Percentiles rank a stretch among this genome's conserved stretches.
phyloP scores from a whole-genome alignment of 768 basidiomycete genomes.

The Hebeloma cylindrosporum region DNA sequence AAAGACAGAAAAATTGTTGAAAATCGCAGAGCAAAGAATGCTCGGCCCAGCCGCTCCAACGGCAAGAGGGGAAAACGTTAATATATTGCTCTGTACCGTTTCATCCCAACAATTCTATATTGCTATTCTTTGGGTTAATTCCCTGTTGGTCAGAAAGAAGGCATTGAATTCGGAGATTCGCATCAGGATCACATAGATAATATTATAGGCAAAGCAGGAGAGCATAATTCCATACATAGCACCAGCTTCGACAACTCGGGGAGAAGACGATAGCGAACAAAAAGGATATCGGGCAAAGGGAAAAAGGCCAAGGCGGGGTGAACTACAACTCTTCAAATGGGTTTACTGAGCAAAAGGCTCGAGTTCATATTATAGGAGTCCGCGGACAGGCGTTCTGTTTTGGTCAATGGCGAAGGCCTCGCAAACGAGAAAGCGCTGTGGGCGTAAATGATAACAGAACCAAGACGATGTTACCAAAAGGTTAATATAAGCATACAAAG shows the following conservation, averaged over 20 bases:
- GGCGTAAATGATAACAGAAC: not conserved
- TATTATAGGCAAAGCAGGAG: slow-evolving; percentile 4
- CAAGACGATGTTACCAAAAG: not conserved
- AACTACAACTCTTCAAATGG: slow-evolving; percentile 41
- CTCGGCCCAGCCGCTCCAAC: slow-evolving; percentile 50
- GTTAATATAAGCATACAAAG: not conserved
- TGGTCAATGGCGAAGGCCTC: slow-evolving; percentile 2
- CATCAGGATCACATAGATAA: slow-evolving; percentile 13
- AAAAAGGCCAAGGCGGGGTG: too few species aligned
- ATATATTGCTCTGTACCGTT: too few species aligned
- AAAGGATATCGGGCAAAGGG: too few species aligned
- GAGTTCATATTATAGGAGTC: slow-evolving; percentile 68
- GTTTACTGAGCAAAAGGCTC: slow-evolving; percentile 43
- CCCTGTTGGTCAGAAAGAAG: slow-evolving; percentile 4
- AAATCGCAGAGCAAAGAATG: slow-evolving; percentile 74
- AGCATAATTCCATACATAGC: too few species aligned
- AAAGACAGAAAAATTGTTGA: slow-evolving; percentile 68
- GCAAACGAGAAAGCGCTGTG: slow-evolving; percentile 7
- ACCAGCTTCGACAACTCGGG: too few species aligned
- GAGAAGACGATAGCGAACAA: too few species aligned
- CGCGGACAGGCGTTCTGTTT: slow-evolving; percentile 34
- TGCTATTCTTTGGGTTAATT: too few species aligned
- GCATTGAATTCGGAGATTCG: not conserved
- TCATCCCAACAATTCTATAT: too few species aligned
- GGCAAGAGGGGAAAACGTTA: slow-evolving; percentile 47